Evolutionary conservation across 1,284 basidiomycete species (phyloP).

Genomic region (Malassezia furfur): DNA sequence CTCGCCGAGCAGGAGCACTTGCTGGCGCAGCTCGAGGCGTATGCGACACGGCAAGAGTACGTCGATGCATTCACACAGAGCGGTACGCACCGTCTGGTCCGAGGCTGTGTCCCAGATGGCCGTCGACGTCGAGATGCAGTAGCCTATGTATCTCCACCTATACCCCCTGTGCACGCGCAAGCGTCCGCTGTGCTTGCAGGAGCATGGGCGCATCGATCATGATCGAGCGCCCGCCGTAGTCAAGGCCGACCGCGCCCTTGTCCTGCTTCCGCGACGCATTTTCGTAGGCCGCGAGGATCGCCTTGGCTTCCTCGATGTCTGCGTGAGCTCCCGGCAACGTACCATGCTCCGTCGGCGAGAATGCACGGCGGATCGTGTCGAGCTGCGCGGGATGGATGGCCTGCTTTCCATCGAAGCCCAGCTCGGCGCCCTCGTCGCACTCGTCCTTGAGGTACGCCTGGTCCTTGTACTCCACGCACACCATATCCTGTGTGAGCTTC

Average conservation of each 20-base stretch:
- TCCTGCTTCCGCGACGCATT: conserved; percentile 46
- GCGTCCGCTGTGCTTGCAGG: conserved; percentile 57
- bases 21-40: neutral
- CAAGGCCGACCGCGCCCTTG: conserved; percentile 60
- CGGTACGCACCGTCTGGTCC: neutral
- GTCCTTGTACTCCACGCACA: conserved; percentile 82
- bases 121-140: neutral
- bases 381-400: conserved; percentile 86
- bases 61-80: neutral
- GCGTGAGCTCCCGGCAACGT: conserved; percentile 11
- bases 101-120: neutral
- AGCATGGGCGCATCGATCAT: conserved; percentile 61
- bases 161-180: conserved; percentile 46
- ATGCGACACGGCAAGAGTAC: conserved; percentile 9
- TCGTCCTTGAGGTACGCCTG: conserved; percentile 62
- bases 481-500: conserved; percentile 52
- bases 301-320: conserved; percentile 71
- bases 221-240: conserved; percentile 53
- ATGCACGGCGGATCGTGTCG: conserved; percentile 64
- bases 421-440: conserved; percentile 56
- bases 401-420: conserved; percentile 55
- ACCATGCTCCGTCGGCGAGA: conserved; percentile 67
- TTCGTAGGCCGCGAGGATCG: conserved; percentile 55
- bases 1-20: neutral
- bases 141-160: neutral